phyloP scores from a whole-genome alignment of 805 yeast genomes.

The Kazachstania martiniae region DNA sequence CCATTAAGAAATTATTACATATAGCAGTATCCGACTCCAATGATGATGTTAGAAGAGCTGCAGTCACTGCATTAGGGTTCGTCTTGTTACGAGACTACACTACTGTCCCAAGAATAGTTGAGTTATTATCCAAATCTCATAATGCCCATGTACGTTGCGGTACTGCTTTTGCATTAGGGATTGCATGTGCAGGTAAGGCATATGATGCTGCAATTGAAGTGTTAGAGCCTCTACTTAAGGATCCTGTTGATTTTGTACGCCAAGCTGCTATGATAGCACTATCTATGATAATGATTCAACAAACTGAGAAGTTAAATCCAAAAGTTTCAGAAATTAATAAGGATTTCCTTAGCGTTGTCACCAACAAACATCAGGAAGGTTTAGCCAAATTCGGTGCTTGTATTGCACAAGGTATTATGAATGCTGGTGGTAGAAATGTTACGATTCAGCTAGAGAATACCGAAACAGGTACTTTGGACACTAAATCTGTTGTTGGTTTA shows the following conservation, averaged over 20 bases:
- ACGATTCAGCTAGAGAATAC: conserved; percentile 82
- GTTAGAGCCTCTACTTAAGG: conserved; percentile 83
- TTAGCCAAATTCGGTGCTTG: conserved; percentile 97
- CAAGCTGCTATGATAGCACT: conserved; percentile 94
- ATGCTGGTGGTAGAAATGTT: conserved; percentile 98
- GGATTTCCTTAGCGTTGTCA: conserved; percentile 60
- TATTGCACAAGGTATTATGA: conserved; percentile 91
- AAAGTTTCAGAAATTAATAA: conserved; percentile 71
- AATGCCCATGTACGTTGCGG: conserved; percentile 98
- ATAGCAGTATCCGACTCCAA: conserved; percentile 93
- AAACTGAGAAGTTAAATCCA: conserved; percentile 73
- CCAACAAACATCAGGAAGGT: conserved; percentile 89
- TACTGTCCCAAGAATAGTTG: conserved; percentile 91
- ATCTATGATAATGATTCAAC: conserved; percentile 82
- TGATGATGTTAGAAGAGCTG: conserved; percentile 93
- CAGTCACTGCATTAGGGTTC: conserved; percentile 87
- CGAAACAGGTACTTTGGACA: conserved; percentile 82
- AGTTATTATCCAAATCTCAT: conserved; percentile 83
- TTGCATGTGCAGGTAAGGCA: conserved; percentile 93
- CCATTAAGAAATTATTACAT: conserved; percentile 78
- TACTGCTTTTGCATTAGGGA: conserved; percentile 93
- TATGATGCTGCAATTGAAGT: conserved; percentile 82
- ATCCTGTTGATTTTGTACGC: conserved; percentile 92
- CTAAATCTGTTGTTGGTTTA: conserved; percentile 85
- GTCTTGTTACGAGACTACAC: conserved; percentile 81